Conservation (phyloP, 2,329 filamentous ascomycete species). For the Trichoderma sp. region DNA sequence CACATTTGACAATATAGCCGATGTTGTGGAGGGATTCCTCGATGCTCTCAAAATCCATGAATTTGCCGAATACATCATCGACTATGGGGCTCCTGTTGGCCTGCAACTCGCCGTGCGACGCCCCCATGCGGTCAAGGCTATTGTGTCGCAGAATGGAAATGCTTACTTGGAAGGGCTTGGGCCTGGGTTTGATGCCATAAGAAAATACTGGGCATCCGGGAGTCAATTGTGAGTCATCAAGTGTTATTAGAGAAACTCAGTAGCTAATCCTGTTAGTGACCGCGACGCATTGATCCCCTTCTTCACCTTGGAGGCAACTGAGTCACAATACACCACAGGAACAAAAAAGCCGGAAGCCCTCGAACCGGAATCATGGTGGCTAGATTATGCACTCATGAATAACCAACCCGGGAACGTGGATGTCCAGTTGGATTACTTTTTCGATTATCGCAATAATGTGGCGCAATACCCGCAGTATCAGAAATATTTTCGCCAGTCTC, state of each 20-base stretch:
- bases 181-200: slow-evolving; percentile 47
- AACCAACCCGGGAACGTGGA: slow-evolving; percentile 41
- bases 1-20: slow-evolving; percentile 51
- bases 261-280: slow-evolving; percentile 24
- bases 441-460: slow-evolving; percentile 56
- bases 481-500: slow-evolving; percentile 47
- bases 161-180: slow-evolving; percentile 56
- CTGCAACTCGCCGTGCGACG: slow-evolving; percentile 51
- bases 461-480: slow-evolving; percentile 54
- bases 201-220: slow-evolving; percentile 43
- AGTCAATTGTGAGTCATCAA: slow-evolving; percentile 19
- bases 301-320: slow-evolving; percentile 39
- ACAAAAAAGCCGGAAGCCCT: slow-evolving; percentile 34
- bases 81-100: slow-evolving; percentile 58
- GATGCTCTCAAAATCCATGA: slow-evolving; percentile 43
- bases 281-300: slow-evolving; percentile 35
- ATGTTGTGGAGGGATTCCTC: slow-evolving; percentile 47
- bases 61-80: slow-evolving; percentile 59
- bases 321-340: slow-evolving; percentile 45
- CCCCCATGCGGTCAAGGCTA: slow-evolving; percentile 46
- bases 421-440: slow-evolving; percentile 54
- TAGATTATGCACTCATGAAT: slow-evolving; percentile 52
- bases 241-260: too few species aligned
- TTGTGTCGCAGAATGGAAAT: slow-evolving; percentile 60
- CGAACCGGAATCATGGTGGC: slow-evolving; percentile 44